Percentiles rank a stretch among this genome's conserved stretches.
These are phyloP conservation scores for Clonostachys sp. DNA, from an alignment of 2,329 filamentous ascomycete genomes.

Conservation along the genomic window DNA sequence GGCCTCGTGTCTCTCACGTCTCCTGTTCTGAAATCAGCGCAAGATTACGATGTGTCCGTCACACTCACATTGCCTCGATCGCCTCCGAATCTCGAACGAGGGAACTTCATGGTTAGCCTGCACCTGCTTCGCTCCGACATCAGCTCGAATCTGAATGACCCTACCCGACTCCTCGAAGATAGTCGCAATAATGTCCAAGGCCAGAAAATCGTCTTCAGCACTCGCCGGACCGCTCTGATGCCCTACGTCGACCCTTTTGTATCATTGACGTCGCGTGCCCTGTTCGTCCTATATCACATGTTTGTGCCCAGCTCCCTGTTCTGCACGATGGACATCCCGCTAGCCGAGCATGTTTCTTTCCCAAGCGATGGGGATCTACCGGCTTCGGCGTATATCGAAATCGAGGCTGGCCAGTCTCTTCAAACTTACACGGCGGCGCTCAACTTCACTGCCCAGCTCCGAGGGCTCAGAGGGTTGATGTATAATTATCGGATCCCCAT, in stretches of 20 bases:
- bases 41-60: constrained; percentile 81
- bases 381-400: constrained; percentile 49
- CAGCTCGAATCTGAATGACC: constrained; percentile 11
- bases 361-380: constrained; percentile 31
- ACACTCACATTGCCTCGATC: constrained; percentile 75
- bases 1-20: constrained; percentile 39
- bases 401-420: constrained; percentile 64
- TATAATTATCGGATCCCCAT: constrained; percentile 72
- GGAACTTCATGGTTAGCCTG: constrained; percentile 93
- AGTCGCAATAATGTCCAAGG: constrained; percentile 27
- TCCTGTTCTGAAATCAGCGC: constrained; percentile 58
- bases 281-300: constrained; percentile 66
- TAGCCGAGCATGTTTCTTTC: constrained; percentile 74
- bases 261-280: constrained; percentile 52
- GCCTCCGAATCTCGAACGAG: constrained; percentile 66
- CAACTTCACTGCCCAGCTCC: constrained; percentile 68
- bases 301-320: constrained; percentile 61
- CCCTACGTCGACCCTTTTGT: constrained; percentile 73
- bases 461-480: constrained; percentile 80
- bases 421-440: constrained; percentile 72
- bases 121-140: constrained; percentile 53
- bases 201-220: constrained; percentile 48
- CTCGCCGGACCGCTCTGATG: constrained; percentile 71
- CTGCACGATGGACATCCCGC: constrained; percentile 57
- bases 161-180: constrained; percentile 19